phyloP scores from a whole-genome alignment of 257 asterid species.

The Verbascum thapsus region DNA sequence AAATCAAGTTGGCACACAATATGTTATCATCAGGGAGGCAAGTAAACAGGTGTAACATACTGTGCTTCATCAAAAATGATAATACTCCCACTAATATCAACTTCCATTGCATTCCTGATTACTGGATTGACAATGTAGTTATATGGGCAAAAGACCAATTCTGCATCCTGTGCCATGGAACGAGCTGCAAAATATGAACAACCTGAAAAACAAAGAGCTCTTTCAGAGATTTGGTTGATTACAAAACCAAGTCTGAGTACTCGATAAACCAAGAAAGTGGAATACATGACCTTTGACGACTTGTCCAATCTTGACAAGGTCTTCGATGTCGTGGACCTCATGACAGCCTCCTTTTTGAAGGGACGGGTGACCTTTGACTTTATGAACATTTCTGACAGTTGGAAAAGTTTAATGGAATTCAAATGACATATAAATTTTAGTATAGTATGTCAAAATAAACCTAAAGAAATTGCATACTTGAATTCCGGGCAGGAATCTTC shows the following conservation, averaged over 20 bases:
- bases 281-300: conserved; percentile 67
- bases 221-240: conserved; percentile 32
- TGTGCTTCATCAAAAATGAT: conserved; percentile 97
- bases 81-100: conserved; percentile 65
- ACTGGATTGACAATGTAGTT: conserved; percentile 82
- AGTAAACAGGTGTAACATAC: conserved; percentile 55
- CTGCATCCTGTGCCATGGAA: conserved; percentile 82
- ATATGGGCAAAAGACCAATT: conserved; percentile 91
- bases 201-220: conserved; percentile 57
- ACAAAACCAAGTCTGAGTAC: conserved; percentile 15
- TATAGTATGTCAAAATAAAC: conserved; percentile 5
- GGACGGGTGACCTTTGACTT: conserved; percentile 89
- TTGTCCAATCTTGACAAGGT: conserved; percentile 93
- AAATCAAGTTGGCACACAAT: conserved; percentile 15
- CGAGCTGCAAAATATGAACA: conserved; percentile 94
- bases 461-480: conserved; percentile 54
- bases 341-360: conserved; percentile 93
- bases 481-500: conserved; percentile 69
- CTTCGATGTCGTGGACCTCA: conserved; percentile 98
- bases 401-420: conserved; percentile 28
- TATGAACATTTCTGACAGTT: conserved; percentile 65
- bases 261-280: conserved; percentile 12
- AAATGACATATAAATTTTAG: conserved; percentile 23
- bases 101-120: conserved; percentile 89
- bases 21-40: conserved; percentile 20